phyloP scores from a whole-genome alignment of 2,329 filamentous ascomycete species.

The Alternaria burnsii region DNA sequence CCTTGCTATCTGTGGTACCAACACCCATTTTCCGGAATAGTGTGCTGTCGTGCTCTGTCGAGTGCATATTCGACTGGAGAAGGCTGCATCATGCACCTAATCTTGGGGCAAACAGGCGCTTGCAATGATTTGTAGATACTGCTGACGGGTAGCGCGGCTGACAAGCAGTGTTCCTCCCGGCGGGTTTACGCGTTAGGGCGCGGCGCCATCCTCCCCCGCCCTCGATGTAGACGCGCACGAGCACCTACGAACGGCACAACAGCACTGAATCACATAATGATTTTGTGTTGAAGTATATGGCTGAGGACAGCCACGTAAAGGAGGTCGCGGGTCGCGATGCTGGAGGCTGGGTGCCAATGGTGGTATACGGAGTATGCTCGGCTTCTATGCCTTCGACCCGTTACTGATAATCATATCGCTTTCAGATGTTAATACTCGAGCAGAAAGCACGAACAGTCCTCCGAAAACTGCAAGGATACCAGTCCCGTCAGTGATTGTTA shows the following conservation, averaged over 20 bases:
- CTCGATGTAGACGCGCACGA: constrained; percentile 9
- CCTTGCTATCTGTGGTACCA: constrained; percentile 7
- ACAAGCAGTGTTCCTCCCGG: constrained; percentile 19
- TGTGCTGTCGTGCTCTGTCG: constrained; percentile 22
- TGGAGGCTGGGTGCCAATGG: not conserved
- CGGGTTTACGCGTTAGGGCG: constrained; percentile 14
- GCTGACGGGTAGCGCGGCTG: constrained; percentile 28
- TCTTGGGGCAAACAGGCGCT: constrained; percentile 27
- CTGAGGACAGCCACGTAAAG: not conserved
- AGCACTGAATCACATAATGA: not conserved
- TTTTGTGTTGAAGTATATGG: too few species aligned
- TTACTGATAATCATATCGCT: not conserved
- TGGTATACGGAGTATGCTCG: not conserved
- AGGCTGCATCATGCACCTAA: constrained; percentile 25
- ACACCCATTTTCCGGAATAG: constrained; percentile 17
- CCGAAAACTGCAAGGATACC: not conserved
- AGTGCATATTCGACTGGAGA: constrained; percentile 19
- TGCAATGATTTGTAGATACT: constrained; percentile 27
- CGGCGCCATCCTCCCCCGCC: constrained; percentile 14
- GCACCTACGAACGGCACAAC: not conserved
- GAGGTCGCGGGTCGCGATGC: not conserved
- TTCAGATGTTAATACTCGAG: not conserved
- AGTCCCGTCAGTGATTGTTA: not conserved
- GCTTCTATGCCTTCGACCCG: not conserved
- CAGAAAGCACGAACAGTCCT: not conserved